phyloP scores from a whole-genome alignment of 2,329 filamentous ascomycete genomes.

The Aspergillus sclerotialis region DNA sequence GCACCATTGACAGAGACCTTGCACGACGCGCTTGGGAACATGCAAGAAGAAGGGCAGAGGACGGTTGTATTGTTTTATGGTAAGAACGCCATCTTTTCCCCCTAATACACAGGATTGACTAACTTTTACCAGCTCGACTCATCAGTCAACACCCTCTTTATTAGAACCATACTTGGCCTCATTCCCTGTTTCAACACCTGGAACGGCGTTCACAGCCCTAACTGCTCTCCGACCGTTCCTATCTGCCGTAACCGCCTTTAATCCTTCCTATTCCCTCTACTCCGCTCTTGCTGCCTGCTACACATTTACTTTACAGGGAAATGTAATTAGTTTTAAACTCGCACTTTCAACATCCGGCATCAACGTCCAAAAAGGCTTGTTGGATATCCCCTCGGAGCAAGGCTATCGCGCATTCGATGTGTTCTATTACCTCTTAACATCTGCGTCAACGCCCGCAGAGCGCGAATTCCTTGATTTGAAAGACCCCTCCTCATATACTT shows the following conservation, averaged over 20 bases:
- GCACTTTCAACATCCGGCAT: slow-evolving; percentile 82
- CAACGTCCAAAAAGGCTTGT: slow-evolving; percentile 70
- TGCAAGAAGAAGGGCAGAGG: slow-evolving; percentile 85
- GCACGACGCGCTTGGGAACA: slow-evolving; percentile 90
- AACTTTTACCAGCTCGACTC: slow-evolving; percentile 60
- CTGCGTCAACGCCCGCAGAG: slow-evolving; percentile 82
- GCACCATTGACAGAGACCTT: slow-evolving; percentile 72
- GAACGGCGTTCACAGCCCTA: slow-evolving; percentile 68
- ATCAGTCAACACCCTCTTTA: slow-evolving; percentile 79
- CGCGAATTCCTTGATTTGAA: slow-evolving; percentile 80
- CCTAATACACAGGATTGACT: slow-evolving; percentile 11
- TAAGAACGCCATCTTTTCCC: slow-evolving; percentile 29
- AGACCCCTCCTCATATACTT: slow-evolving; percentile 65
- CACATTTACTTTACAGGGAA: slow-evolving; percentile 73
- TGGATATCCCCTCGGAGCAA: slow-evolving; percentile 69
- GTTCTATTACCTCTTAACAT: slow-evolving; percentile 92
- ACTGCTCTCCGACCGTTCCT: slow-evolving; percentile 80
- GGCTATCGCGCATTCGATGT: slow-evolving; percentile 94
- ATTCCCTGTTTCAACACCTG: slow-evolving; percentile 72
- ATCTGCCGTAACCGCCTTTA: slow-evolving; percentile 78
- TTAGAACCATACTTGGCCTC: slow-evolving; percentile 73
- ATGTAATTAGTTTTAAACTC: slow-evolving; percentile 66
- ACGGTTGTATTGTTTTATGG: slow-evolving; percentile 87
- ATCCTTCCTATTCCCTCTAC: slow-evolving; percentile 76
- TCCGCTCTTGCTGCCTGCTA: slow-evolving; percentile 74